phyloP scores from a whole-genome alignment of 2,329 filamentous ascomycete species.

The Fonsecaea pedrosoi region DNA sequence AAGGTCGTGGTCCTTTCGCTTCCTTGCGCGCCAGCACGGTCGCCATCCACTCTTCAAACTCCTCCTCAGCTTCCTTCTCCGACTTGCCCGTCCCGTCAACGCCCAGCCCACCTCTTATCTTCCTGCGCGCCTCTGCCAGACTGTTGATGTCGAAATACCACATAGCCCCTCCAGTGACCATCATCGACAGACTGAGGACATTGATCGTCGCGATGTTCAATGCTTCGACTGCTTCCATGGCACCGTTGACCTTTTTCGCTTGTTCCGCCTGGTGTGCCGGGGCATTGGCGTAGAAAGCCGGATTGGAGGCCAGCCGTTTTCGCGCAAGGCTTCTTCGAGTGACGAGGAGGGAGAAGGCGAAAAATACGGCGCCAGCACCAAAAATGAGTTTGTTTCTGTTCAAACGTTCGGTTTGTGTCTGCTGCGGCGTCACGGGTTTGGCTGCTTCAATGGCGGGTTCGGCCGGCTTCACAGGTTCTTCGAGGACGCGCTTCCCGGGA shows the following conservation, averaged over 20 bases:
- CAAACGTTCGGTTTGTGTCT: constrained; percentile 41
- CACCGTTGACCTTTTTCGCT: constrained; percentile 62
- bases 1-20: constrained; percentile 37
- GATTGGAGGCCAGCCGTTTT: constrained; percentile 66
- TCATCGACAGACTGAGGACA: constrained; percentile 75
- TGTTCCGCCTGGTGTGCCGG: constrained; percentile 49
- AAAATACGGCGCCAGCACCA: constrained; percentile 75
- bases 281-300: constrained; percentile 71
- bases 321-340: constrained; percentile 73
- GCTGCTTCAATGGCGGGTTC: constrained; percentile 14
- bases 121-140: constrained; percentile 68
- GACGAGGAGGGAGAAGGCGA: constrained; percentile 72
- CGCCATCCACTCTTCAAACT: constrained; percentile 62
- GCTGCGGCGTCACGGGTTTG: constrained; percentile 22
- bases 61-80: constrained; percentile 59
- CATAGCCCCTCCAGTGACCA: constrained; percentile 73
- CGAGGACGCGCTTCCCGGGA: constrained; percentile 31
- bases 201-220: constrained; percentile 87
- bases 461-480: constrained; percentile 25
- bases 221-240: constrained; percentile 79
- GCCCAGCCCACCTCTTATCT: constrained; percentile 64
- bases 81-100: constrained; percentile 63
- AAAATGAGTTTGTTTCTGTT: constrained; percentile 68
- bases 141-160: constrained; percentile 79
- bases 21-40: constrained; percentile 58